Base-by-base conservation (phyloP, 768 basidiomycete genomes). In the Xerocomus potaroensis region DNA sequence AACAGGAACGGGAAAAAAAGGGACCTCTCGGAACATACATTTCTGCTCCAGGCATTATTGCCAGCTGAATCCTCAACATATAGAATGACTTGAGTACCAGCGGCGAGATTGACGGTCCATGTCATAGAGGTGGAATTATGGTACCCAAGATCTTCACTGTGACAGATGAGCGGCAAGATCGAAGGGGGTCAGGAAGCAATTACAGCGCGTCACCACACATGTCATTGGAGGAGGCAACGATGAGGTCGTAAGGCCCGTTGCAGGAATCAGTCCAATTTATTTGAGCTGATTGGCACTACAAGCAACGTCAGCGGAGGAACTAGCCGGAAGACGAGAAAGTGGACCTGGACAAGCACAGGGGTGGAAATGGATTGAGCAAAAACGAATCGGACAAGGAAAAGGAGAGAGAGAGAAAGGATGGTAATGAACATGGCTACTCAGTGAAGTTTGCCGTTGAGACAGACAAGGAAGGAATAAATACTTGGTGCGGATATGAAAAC, bases 381-480 rank as follows among this genome's bases (percentile, higher is more conserved):
- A 45, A 71, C 81, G 60, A 69, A 70, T 52, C 61, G 71, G 59
- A 79, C 56, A 64, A 81, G 69, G 55, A 72, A 61, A 60, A 76
- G 66, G 72, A 89, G 78, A 59, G 84, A 73, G 70, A 79, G 63
- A 50, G 77, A 75, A 87, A 87, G 42, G 86, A 90, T 69, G 70
- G 88, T 86, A 72, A 79, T 70, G 77, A 81, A 82, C 88, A 90
- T 91, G 68, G 65, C 67, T 55, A 52, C 50, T 51, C 52, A 32
- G 54, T 27, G 31, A 52, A 21, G 42, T 18, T 31, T 5, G 19
- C 31, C 27, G 24, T 39, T 32, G 9, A 34, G 12, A 23, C 27
- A 12, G 22, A 31, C 21, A 16, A n/a, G 41, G 32, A n/a, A n/a
- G n/a, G n/a, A n/a, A 45, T 55, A 53, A 54, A 54, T 55, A 57